These are phyloP conservation scores for Neltuma alba DNA, from an alignment of 306 rosid genomes.

Conservation along the genomic window DNA sequence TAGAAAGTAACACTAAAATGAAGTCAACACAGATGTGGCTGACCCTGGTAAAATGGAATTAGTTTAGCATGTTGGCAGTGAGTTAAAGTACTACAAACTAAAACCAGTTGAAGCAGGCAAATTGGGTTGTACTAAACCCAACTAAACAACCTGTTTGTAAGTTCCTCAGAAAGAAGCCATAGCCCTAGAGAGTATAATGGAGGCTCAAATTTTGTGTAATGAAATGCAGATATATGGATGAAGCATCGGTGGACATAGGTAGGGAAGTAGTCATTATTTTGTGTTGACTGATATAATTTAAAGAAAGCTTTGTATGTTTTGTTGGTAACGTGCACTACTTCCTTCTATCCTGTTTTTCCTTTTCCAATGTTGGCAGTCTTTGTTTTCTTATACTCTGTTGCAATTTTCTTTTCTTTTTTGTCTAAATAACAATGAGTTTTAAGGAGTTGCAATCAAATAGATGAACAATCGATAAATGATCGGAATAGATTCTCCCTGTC, in stretches of 20 bases:
- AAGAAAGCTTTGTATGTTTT: background rate
- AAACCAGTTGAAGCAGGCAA: background rate
- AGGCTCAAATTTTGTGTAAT: background rate
- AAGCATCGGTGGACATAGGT: too few relatives aligned
- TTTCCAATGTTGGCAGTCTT: background rate
- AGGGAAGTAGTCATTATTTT: background rate
- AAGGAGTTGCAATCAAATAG: too few relatives aligned
- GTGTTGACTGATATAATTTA: background rate
- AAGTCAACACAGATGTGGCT: background rate
- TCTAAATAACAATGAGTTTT: too few relatives aligned
- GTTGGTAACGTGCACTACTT: background rate
- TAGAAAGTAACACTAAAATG: background rate
- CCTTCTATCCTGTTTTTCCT: background rate
- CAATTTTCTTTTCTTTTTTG: background rate
- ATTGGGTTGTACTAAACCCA: background rate
- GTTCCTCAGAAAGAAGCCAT: conserved; percentile 45
- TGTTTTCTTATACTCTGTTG: background rate
- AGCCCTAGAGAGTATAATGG: conserved; percentile 29
- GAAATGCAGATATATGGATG: background rate
- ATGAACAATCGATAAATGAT: too few relatives aligned
- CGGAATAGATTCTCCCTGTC: too few relatives aligned
- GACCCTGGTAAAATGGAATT: background rate
- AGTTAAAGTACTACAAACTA: too few relatives aligned
- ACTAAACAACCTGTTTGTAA: conserved; percentile 38
- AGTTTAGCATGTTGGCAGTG: background rate